Conservation (phyloP, 176 grass and related monocot species). For the Leersia perrieri region DNA sequence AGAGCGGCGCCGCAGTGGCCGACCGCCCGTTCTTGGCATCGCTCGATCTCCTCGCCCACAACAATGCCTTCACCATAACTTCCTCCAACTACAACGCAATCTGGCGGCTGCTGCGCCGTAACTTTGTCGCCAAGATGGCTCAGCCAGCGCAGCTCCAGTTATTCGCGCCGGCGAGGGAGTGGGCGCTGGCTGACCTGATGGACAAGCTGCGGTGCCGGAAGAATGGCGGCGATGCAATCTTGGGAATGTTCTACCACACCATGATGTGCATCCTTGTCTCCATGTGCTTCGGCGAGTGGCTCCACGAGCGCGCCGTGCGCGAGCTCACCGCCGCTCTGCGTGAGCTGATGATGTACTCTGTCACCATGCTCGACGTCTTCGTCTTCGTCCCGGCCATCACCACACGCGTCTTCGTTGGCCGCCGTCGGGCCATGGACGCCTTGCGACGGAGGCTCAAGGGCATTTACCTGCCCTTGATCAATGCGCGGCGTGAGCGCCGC, state of each 20-base stretch:
- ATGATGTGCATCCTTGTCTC: constrained; percentile 59
- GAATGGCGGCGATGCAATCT: not conserved
- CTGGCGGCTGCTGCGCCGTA: constrained; percentile 53
- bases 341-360: constrained; percentile 10
- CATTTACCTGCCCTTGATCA: constrained; percentile 29
- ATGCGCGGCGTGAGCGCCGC: constrained; percentile 17
- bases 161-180: constrained; percentile 38
- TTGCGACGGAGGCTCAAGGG: constrained; percentile 2
- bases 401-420: constrained; percentile 27
- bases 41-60: constrained; percentile 10
- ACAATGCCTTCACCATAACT: constrained; percentile 30
- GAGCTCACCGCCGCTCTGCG: constrained; percentile 33
- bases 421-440: not conserved
- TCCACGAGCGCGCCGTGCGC: constrained; percentile 42
- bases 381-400: constrained; percentile 28
- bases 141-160: constrained; percentile 37
- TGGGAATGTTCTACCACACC: constrained; percentile 54
- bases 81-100: constrained; percentile 36
- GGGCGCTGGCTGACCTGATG: constrained; percentile 21
- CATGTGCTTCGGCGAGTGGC: constrained; percentile 75
- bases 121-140: constrained; percentile 44
- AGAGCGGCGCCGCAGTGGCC: constrained; percentile 22
- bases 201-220: constrained; percentile 3
- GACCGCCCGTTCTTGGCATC: constrained; percentile 21
- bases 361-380: constrained; percentile 27